Evolutionary conservation across 2,329 filamentous ascomycete species (phyloP), one percentile per base, ranked within the genome.

Genomic region (Calycina herbarum): DNA sequence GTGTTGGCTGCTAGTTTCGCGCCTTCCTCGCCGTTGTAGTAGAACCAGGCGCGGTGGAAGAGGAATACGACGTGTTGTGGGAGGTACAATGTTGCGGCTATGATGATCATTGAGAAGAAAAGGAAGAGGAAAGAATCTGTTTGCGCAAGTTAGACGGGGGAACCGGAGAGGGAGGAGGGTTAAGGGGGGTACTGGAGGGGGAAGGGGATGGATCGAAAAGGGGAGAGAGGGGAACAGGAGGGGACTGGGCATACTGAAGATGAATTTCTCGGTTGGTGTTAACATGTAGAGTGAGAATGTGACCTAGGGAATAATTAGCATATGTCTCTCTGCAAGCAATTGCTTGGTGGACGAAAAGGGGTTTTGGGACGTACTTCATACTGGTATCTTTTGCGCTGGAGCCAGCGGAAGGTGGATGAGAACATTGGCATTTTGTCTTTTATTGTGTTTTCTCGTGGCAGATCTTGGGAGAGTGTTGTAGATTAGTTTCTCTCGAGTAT

Each of bases 211-310:
- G 51, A 45, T 11, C 58, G 33, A 27, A 35, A 42, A 40, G 35
- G 54, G 29, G 5, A 35, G 20, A 24, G 20, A 48, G 59, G 51
- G 38, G 27, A 33, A 57, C 54, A 29, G 27, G 57, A 33, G 54
- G 63, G 13, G 48, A 60, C 54, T 8, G 61, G 64, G 35, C 93
- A 65, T 85, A 98, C 95, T 98, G 81, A 98, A 96, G 74, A 97
- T 89, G 80, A 97, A 94, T 79, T 97, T 97, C 83, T 99, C 95
- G 62, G 91, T 93, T 1, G 93, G 91, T 45, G 94, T 97, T 73
- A 97, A 90, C 91, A 99, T 98, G 84, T 99, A 98, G 31, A 98
- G 86, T 67, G 91, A 90, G 79, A 96, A 95, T 13, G 94, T 97
- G 78, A 98, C 94, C 82, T 99, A 10, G 76, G 96, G 91, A 11